Evolutionary conservation across 108 stramenopile genomes (phyloP).

Genomic region (Aurantiochytrium sp.): DNA sequence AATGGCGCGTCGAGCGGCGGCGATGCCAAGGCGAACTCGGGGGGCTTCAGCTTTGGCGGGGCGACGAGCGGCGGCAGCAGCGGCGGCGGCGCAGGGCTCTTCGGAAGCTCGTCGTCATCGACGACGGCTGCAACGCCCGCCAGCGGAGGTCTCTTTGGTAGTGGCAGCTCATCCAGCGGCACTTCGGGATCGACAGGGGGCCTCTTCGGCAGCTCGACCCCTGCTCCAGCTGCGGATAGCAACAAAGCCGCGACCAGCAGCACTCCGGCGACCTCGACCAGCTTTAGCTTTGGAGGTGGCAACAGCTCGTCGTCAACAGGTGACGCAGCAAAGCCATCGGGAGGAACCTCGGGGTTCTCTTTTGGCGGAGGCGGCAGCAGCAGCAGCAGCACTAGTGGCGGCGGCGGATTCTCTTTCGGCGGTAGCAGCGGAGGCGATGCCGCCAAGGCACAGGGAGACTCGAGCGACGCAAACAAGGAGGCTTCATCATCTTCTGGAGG

Average conservation of each 20-base stretch:
- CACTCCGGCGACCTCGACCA: too few relatives aligned
- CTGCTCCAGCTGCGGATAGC: not conserved
- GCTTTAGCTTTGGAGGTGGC: not conserved
- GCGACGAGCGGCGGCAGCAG: too few relatives aligned
- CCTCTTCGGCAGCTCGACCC: not conserved
- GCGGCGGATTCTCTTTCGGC: not conserved
- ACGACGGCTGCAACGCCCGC: not conserved
- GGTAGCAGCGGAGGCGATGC: not conserved
- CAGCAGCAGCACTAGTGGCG: not conserved
- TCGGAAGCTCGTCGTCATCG: not conserved
- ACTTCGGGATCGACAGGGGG: not conserved
- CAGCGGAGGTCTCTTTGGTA: not conserved
- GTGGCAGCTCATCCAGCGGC: not conserved
- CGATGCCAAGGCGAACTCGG: too few relatives aligned
- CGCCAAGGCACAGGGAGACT: not conserved
- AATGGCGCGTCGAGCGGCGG: too few relatives aligned
- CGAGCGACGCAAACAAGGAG: not conserved
- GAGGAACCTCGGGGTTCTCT: not conserved
- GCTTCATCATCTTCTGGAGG: not conserved
- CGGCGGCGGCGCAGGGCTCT: not conserved
- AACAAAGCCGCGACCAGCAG: too few relatives aligned
- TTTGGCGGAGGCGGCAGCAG: not conserved
- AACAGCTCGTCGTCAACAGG: not conserved
- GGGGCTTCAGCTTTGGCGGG: too few relatives aligned
- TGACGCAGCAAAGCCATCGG: not conserved